A percentile compares a stretch with the other conserved stretches of the same genome.
Evolutionary conservation across 164 flowering plant genomes (phyloP).

Genomic region (Magnolia kwangsiensis): DNA sequence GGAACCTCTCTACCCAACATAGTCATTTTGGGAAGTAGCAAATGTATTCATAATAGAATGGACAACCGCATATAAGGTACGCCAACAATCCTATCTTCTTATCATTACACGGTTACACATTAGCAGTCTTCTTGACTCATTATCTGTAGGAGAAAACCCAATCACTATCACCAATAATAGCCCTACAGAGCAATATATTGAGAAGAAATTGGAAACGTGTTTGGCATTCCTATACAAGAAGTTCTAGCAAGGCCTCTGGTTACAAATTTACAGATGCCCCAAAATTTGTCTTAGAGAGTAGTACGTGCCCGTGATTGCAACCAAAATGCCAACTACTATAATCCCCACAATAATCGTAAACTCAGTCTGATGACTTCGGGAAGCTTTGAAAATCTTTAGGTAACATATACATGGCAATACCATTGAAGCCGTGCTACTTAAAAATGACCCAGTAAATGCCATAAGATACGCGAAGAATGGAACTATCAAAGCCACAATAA

Average conservation of each 20-base stretch:
- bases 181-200: too few species aligned
- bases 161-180: neutral
- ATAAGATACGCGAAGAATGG: constrained; percentile 56
- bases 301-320: constrained; percentile 45
- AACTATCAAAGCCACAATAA: constrained; percentile 37
- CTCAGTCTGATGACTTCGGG: constrained; percentile 29
- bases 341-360: constrained; percentile 27
- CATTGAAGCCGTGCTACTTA: constrained; percentile 41
- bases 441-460: constrained; percentile 47
- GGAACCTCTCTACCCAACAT: too few species aligned
- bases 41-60: too few species aligned
- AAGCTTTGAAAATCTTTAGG: constrained; percentile 35
- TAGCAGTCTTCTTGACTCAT: too few species aligned
- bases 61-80: too few species aligned
- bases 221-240: too few species aligned
- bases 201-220: too few species aligned
- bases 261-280: constrained; percentile 22
- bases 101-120: too few species aligned
- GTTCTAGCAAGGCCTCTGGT: neutral
- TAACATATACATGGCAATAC: constrained; percentile 56
- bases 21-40: too few species aligned
- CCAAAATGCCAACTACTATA: constrained; percentile 26
- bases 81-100: too few species aligned
- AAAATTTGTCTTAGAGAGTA: constrained; percentile 37
- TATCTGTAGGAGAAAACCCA: neutral